phyloP scores from a whole-genome alignment of 768 basidiomycete genomes.

The Coprinopsis sp. region DNA sequence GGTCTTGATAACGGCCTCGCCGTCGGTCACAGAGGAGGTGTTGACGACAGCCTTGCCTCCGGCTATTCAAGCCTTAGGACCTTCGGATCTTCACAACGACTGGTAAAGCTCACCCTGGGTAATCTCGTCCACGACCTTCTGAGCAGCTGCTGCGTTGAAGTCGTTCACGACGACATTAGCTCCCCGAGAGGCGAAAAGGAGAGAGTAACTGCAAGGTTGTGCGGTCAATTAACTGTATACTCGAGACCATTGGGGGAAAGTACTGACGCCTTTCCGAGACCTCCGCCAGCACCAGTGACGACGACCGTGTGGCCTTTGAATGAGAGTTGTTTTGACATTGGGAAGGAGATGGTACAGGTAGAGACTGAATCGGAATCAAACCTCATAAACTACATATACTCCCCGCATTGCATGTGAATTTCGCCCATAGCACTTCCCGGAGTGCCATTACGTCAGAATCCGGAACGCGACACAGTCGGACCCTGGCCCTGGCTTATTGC shows the following conservation, averaged over 20 bases:
- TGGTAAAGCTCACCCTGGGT: slow-evolving; percentile 50
- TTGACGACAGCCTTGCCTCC: slow-evolving; percentile 89
- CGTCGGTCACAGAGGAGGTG: slow-evolving; percentile 82
- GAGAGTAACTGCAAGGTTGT: slow-evolving; percentile 61
- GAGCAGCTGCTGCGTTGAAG: slow-evolving; percentile 81
- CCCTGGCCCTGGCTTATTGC: too few relatives aligned
- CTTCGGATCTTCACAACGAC: not conserved
- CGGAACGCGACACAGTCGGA: not conserved
- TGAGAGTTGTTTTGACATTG: slow-evolving; percentile 37
- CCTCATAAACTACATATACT: slow-evolving; percentile 6
- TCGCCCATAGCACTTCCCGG: not conserved
- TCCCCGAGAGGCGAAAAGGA: slow-evolving; percentile 88
- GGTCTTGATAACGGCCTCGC: slow-evolving; percentile 77
- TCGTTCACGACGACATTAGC: slow-evolving; percentile 96
- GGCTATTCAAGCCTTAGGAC: slow-evolving; percentile 38
- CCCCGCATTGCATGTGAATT: slow-evolving; percentile 3
- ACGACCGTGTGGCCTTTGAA: slow-evolving; percentile 92
- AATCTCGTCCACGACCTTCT: slow-evolving; percentile 91
- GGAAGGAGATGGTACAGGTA: slow-evolving; percentile 1
- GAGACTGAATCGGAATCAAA: not conserved
- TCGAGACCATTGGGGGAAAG: not conserved
- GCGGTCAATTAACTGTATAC: slow-evolving; percentile 6
- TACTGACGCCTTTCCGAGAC: slow-evolving; percentile 85
- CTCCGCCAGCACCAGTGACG: slow-evolving; percentile 94
- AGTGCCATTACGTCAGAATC: not conserved